Conservation (phyloP, 2,329 filamentous ascomycete genomes). For the Clonostachys rosea region DNA sequence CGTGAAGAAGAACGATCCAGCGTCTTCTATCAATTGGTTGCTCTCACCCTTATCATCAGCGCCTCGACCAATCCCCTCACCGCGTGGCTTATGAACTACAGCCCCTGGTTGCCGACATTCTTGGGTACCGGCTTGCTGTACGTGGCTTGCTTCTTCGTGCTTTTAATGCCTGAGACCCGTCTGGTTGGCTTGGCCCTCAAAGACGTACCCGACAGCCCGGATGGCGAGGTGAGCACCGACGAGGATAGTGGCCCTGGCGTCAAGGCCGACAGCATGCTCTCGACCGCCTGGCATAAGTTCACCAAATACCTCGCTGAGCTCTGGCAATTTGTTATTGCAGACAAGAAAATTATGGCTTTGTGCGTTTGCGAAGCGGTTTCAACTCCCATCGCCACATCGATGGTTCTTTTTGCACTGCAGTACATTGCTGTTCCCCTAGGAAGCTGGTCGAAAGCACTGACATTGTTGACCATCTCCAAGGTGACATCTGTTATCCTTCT, state of each 20-base stretch:
- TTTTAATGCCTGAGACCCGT: slow-evolving; percentile 34
- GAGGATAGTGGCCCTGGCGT: not conserved
- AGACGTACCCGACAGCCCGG: slow-evolving; percentile 14
- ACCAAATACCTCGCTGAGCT: slow-evolving; percentile 21
- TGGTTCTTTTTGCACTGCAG: slow-evolving; percentile 36
- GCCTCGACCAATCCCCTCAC: slow-evolving; percentile 32
- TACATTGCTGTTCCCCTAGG: slow-evolving; percentile 47
- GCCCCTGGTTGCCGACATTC: slow-evolving; percentile 33
- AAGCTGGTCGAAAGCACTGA: slow-evolving; percentile 31
- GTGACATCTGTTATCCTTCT: not conserved
- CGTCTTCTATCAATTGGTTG: slow-evolving; percentile 30
- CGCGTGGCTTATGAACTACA: slow-evolving; percentile 28
- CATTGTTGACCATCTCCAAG: slow-evolving; percentile 12
- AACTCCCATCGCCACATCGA: slow-evolving; percentile 19
- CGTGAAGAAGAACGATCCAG: slow-evolving; percentile 28
- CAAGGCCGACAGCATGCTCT: not conserved
- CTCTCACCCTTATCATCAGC: slow-evolving; percentile 24
- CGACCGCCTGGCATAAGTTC: not conserved
- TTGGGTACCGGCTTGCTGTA: slow-evolving; percentile 21
- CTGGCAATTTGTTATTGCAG: slow-evolving; percentile 31
- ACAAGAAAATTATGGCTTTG: slow-evolving; percentile 28
- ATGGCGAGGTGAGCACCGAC: slow-evolving; percentile 2
- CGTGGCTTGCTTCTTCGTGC: slow-evolving; percentile 16
- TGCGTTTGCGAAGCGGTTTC: slow-evolving; percentile 22
- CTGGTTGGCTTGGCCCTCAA: slow-evolving; percentile 19